Conservation (phyloP, 495 filamentous ascomycete genomes). For the Annulohypoxylon moriforme region DNA sequence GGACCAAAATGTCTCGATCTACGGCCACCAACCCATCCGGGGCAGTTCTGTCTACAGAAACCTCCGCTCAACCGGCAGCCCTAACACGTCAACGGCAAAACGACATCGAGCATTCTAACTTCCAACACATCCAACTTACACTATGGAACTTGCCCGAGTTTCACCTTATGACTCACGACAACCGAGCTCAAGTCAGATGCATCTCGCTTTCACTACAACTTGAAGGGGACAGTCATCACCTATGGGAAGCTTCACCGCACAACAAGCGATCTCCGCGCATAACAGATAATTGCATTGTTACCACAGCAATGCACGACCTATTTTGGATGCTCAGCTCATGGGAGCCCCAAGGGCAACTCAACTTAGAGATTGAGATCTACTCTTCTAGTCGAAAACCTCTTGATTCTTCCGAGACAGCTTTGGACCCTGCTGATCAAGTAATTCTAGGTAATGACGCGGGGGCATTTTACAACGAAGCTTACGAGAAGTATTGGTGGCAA, state of each 20-base stretch:
- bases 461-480: background rate
- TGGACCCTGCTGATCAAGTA: background rate
- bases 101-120: background rate
- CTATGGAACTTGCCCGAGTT: conserved; percentile 1
- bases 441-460: background rate
- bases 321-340: background rate
- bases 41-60: conserved; percentile 2
- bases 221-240: background rate
- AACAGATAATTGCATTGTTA: background rate
- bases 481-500: background rate
- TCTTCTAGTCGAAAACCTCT: background rate
- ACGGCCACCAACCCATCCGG: background rate
- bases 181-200: background rate
- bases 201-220: background rate
- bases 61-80: background rate
- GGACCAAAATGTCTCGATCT: conserved; percentile 2
- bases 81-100: background rate
- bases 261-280: background rate
- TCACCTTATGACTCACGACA: background rate
- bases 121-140: background rate
- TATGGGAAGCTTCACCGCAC: background rate
- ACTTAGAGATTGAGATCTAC: conserved; percentile 3
- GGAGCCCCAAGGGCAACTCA: background rate
- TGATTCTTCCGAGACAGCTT: background rate
- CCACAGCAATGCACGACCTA: conserved; percentile 1